Evolutionary conservation across 106 monocot genomes (phyloP).

Genomic region (Gastrodia elata): DNA sequence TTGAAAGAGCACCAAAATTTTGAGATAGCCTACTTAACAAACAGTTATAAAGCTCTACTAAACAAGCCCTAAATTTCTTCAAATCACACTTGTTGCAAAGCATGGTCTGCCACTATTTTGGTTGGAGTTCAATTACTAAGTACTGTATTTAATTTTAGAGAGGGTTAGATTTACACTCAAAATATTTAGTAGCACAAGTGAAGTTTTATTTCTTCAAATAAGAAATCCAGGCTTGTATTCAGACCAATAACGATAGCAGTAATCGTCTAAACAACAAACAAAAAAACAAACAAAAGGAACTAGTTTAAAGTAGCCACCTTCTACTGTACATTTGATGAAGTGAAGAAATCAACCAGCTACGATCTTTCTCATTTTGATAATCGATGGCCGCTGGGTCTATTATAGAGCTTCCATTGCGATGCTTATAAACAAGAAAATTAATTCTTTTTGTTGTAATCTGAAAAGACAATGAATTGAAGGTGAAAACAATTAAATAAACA

Average conservation of each 20-base stretch:
- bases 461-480: not conserved
- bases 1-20: too few species aligned
- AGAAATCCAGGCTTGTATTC: not conserved
- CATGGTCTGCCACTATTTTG: too few species aligned
- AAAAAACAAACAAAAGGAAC: not conserved
- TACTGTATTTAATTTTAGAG: not conserved
- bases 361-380: slow-evolving; percentile 53
- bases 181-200: not conserved
- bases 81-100: too few species aligned
- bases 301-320: slow-evolving; percentile 26
- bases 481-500: not conserved
- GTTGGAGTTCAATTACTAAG: not conserved
- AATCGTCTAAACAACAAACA: not conserved
- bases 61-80: too few species aligned
- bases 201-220: not conserved
- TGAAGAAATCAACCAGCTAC: slow-evolving; percentile 77
- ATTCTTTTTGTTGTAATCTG: slow-evolving; percentile 90
- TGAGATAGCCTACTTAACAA: too few species aligned
- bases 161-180: not conserved
- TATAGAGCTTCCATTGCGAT: slow-evolving; percentile 13
- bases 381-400: slow-evolving; percentile 19
- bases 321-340: slow-evolving; percentile 86
- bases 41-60: too few species aligned
- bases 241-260: not conserved
- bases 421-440: slow-evolving; percentile 64